Percentiles rank a stretch among this genome's conserved stretches.
Evolutionary conservation across 1,139 yeast genomes (phyloP).

Genomic region (Hemisphaericaspora xylofermentans): DNA sequence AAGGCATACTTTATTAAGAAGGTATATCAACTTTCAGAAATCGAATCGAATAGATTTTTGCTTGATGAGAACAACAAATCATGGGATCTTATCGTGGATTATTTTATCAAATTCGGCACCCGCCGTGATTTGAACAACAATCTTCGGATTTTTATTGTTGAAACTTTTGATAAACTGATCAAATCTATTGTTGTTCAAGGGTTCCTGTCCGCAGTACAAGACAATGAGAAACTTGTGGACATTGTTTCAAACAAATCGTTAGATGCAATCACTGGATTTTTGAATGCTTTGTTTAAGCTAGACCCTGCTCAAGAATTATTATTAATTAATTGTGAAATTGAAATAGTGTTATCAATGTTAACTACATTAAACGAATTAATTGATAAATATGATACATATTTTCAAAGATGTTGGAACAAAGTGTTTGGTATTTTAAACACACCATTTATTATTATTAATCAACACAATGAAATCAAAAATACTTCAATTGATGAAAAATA

Average conservation of each 20-base stretch:
- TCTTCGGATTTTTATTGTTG: constrained; percentile 46
- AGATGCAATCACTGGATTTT: constrained; percentile 33
- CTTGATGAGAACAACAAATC: constrained; percentile 28
- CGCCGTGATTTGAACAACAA: constrained; percentile 43
- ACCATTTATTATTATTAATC: constrained; percentile 50
- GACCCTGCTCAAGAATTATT: constrained; percentile 44
- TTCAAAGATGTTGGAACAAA: constrained; percentile 63
- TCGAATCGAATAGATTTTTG: constrained; percentile 52
- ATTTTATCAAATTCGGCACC: constrained; percentile 37
- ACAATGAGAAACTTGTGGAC: constrained; percentile 16
- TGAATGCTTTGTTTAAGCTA: constrained; percentile 31
- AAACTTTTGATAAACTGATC: constrained; percentile 50
- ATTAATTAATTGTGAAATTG: constrained; percentile 56
- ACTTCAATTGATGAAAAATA: constrained; percentile 41
- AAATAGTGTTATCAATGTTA: constrained; percentile 61
- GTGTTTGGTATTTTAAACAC: constrained; percentile 69
- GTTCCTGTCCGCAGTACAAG: constrained; percentile 23
- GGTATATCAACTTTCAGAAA: constrained; percentile 44
- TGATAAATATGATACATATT: constrained; percentile 64
- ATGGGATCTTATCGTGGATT: constrained; percentile 49
- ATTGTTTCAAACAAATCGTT: constrained; percentile 39
- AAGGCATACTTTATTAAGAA: constrained; percentile 38
- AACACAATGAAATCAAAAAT: constrained; percentile 20
- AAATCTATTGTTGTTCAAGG: constrained; percentile 49
- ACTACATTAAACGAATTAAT: constrained; percentile 66